Conservation (phyloP, 2,329 filamentous ascomycete species). For the Colletotrichum spaethianum region DNA sequence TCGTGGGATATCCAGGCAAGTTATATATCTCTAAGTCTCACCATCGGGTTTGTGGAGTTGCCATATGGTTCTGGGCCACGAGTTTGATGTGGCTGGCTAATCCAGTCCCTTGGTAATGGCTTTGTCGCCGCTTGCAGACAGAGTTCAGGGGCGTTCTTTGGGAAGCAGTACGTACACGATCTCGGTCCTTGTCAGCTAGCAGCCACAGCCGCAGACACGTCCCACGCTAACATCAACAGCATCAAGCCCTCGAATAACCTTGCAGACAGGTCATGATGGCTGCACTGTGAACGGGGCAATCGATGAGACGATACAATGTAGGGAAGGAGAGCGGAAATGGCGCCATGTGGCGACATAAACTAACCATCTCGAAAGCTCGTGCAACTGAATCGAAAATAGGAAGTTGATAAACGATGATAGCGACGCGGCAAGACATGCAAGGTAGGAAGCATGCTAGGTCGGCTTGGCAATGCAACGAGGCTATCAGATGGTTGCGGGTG, state of each 20-base stretch:
- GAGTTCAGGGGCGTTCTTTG: conserved; percentile 7
- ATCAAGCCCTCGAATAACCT: neutral
- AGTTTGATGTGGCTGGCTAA: neutral
- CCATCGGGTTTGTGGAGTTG: neutral
- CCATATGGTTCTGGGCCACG: neutral
- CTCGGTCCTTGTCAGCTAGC: neutral
- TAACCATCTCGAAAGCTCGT: conserved; percentile 14
- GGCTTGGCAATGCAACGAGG: conserved; percentile 40
- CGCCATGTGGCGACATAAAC: conserved; percentile 34
- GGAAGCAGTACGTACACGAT: conserved; percentile 14
- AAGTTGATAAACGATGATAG: conserved; percentile 30
- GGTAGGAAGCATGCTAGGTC: conserved; percentile 6
- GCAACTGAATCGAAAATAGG: conserved; percentile 19
- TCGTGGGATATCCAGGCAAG: neutral
- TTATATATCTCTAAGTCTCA: conserved; percentile 23
- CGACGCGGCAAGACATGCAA: conserved; percentile 5
- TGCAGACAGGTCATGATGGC: neutral
- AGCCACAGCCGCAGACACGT: conserved; percentile 7
- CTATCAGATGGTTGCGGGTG: conserved; percentile 22
- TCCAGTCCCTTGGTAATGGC: neutral
- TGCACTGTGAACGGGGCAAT: neutral
- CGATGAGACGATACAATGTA: conserved; percentile 35
- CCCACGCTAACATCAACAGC: neutral
- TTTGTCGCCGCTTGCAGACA: conserved; percentile 14
- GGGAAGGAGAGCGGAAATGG: conserved; percentile 39